Percentiles rank a stretch among this genome's conserved stretches.
These are phyloP conservation scores for Choanephora cucurbitarum DNA, from an alignment of 371 early-diverging fungal genomes.

Conservation along the genomic window DNA sequence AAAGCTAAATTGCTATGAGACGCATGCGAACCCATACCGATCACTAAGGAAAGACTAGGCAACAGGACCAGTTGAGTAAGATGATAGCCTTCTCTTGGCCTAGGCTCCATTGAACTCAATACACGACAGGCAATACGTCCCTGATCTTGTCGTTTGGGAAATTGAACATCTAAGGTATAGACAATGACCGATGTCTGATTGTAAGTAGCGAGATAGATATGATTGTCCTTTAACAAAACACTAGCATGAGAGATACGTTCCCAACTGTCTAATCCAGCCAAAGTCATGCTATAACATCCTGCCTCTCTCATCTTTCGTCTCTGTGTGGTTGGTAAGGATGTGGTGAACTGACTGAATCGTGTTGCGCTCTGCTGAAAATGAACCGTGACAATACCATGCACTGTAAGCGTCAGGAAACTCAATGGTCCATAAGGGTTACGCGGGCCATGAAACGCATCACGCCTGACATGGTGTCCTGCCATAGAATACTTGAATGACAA, in stretches of 20 bases:
- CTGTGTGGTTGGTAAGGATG: slow-evolving; percentile 36
- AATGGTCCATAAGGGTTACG: slow-evolving; percentile 49
- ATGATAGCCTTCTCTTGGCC: background rate
- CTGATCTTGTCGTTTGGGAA: slow-evolving; percentile 21
- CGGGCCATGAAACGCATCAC: slow-evolving; percentile 30
- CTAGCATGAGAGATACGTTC: slow-evolving; percentile 50
- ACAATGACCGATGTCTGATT: slow-evolving; percentile 35
- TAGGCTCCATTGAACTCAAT: background rate
- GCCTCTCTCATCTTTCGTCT: slow-evolving; percentile 29
- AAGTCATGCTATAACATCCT: slow-evolving; percentile 41
- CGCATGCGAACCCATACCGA: slow-evolving; percentile 14
- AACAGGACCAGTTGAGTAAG: slow-evolving; percentile 18
- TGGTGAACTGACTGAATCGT: slow-evolving; percentile 40
- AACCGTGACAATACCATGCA: slow-evolving; percentile 46
- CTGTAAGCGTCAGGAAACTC: slow-evolving; percentile 41
- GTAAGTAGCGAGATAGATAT: slow-evolving; percentile 39
- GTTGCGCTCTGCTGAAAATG: slow-evolving; percentile 46
- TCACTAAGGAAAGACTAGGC: slow-evolving; percentile 3
- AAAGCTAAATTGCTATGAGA: slow-evolving; percentile 17
- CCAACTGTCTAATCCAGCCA: slow-evolving; percentile 41
- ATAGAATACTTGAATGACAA: slow-evolving; percentile 18
- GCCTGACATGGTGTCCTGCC: slow-evolving; percentile 17
- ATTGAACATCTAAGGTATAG: slow-evolving; percentile 35
- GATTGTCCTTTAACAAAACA: slow-evolving; percentile 27
- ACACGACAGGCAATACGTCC: slow-evolving; percentile 19